A percentile compares a stretch with the other conserved stretches of the same genome.
Evolutionary conservation across 768 basidiomycete genomes (phyloP).

Genomic region (Amanita subjunquillea): DNA sequence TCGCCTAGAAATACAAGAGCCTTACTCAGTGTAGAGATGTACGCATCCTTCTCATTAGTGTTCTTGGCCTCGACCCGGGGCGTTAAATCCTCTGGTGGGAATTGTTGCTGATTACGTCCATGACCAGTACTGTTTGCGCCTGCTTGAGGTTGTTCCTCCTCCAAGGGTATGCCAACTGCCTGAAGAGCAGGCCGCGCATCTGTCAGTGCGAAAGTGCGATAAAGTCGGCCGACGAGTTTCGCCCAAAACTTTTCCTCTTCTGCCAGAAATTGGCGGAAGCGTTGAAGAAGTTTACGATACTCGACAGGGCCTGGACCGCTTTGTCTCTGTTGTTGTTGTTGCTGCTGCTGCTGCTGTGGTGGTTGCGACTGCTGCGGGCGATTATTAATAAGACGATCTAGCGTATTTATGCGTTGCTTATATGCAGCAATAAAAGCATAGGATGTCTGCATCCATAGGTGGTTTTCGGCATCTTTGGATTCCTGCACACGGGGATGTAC

Average conservation of each 20-base stretch:
- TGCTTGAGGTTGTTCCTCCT: conserved; percentile 24
- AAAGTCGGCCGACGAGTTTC: conserved; percentile 65
- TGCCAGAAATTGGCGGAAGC: conserved; percentile 83
- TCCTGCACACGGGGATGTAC: conserved; percentile 60
- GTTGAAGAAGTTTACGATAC: conserved; percentile 74
- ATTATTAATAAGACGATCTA: conserved; percentile 48
- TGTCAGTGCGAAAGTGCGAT: conserved; percentile 58
- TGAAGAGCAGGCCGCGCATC: conserved; percentile 51
- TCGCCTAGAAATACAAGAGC: conserved; percentile 89
- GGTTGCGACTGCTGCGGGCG: conserved; percentile 26
- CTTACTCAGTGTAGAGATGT: conserved; percentile 76
- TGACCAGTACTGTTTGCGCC: conserved; percentile 13
- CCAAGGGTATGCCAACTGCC: conserved; percentile 42
- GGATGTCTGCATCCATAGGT: conserved; percentile 90
- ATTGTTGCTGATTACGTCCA: conserved; percentile 51
- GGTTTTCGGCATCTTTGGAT: conserved; percentile 70
- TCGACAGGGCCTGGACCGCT: conserved; percentile 60
- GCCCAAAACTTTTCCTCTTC: conserved; percentile 92
- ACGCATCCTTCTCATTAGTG: conserved; percentile 43
- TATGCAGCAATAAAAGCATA: conserved; percentile 77
- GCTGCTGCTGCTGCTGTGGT: conserved; percentile 22
- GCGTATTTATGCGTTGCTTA: conserved; percentile 59
- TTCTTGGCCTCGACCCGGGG: conserved; percentile 28
- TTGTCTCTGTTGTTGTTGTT: conserved; percentile 21
- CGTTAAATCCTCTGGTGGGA: conserved; percentile 45